Percentiles rank a stretch among this genome's conserved stretches.
phyloP scores from a whole-genome alignment of 2,329 filamentous ascomycete species.

The Myrmaecium sp. region DNA sequence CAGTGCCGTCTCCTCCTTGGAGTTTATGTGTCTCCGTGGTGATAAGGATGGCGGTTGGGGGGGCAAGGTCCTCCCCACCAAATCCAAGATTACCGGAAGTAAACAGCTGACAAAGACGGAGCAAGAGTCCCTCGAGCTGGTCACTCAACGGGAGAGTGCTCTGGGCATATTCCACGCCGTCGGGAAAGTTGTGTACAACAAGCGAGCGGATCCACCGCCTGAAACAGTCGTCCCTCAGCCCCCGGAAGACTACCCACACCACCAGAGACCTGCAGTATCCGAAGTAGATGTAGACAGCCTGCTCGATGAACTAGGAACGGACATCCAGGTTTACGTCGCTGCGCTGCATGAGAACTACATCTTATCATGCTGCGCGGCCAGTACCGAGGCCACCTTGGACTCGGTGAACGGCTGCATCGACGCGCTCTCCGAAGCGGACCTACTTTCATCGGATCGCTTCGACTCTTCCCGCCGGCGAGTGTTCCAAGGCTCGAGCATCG shows the following conservation, averaged over 20 bases:
- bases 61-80: conserved; percentile 48
- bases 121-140: conserved; percentile 58
- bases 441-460: conserved; percentile 62
- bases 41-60: conserved; percentile 73
- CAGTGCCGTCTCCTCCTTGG: conserved; percentile 78
- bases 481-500: conserved; percentile 37
- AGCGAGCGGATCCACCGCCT: conserved; percentile 37
- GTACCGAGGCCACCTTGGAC: conserved; percentile 49
- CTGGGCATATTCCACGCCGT: conserved; percentile 93
- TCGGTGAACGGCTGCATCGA: conserved; percentile 75
- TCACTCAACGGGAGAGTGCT: conserved; percentile 76
- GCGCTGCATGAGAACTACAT: conserved; percentile 89
- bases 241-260: conserved; percentile 28
- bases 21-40: conserved; percentile 78
- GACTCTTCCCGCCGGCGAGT: conserved; percentile 35
- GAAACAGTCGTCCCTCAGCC: conserved; percentile 19
- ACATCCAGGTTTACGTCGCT: conserved; percentile 76
- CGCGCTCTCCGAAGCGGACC: conserved; percentile 70
- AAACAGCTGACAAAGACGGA: conserved; percentile 58
- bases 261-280: conserved; percentile 24
- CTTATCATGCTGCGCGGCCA: conserved; percentile 55
- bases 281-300: conserved; percentile 44
- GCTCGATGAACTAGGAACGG: conserved; percentile 87
- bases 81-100: conserved; percentile 31
- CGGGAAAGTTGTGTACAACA: conserved; percentile 94